These are phyloP conservation scores for Xenoacremonium recifei DNA, from an alignment of 2,329 filamentous ascomycete species.

Conservation along the genomic window DNA sequence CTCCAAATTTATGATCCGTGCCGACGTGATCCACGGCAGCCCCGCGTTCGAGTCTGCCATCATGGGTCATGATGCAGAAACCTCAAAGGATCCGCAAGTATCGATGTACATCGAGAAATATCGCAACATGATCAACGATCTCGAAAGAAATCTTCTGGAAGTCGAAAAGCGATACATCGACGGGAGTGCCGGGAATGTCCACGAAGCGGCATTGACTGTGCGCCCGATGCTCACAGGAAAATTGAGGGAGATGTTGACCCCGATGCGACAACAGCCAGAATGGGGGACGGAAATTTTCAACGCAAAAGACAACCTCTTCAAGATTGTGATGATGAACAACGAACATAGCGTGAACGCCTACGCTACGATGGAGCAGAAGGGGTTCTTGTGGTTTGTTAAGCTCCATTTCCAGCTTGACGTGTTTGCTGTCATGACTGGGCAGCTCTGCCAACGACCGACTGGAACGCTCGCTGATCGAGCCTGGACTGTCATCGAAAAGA, in stretches of 20 bases:
- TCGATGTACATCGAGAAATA: slow-evolving; percentile 40
- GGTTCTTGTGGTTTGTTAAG: slow-evolving; percentile 56
- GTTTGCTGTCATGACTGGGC: slow-evolving; percentile 53
- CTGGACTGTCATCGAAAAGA: slow-evolving; percentile 46
- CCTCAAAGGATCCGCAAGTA: slow-evolving; percentile 20
- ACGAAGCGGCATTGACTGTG: slow-evolving; percentile 48
- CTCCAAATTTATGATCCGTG: slow-evolving; percentile 46
- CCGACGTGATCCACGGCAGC: slow-evolving; percentile 39
- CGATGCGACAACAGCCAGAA: slow-evolving; percentile 46
- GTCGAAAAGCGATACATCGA: slow-evolving; percentile 52
- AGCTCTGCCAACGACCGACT: slow-evolving; percentile 48
- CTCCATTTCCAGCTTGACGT: slow-evolving; percentile 56
- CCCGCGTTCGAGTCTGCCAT: slow-evolving; percentile 50
- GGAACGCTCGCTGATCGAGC: slow-evolving; percentile 53
- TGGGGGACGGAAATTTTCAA: slow-evolving; percentile 49
- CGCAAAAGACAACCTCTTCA: slow-evolving; percentile 54
- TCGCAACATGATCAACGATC: slow-evolving; percentile 37
- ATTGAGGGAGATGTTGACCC: slow-evolving; percentile 46
- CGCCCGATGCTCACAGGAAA: slow-evolving; percentile 49
- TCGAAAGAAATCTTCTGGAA: slow-evolving; percentile 43
- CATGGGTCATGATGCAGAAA: slow-evolving; percentile 40
- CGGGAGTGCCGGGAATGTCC: slow-evolving; percentile 49
- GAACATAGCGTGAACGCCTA: slow-evolving; percentile 48
- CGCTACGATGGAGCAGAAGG: slow-evolving; percentile 38
- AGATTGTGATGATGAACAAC: slow-evolving; percentile 47